Evolutionary conservation across 1,284 basidiomycete genomes (phyloP).

Genomic region (Ceratobasidium sp.): DNA sequence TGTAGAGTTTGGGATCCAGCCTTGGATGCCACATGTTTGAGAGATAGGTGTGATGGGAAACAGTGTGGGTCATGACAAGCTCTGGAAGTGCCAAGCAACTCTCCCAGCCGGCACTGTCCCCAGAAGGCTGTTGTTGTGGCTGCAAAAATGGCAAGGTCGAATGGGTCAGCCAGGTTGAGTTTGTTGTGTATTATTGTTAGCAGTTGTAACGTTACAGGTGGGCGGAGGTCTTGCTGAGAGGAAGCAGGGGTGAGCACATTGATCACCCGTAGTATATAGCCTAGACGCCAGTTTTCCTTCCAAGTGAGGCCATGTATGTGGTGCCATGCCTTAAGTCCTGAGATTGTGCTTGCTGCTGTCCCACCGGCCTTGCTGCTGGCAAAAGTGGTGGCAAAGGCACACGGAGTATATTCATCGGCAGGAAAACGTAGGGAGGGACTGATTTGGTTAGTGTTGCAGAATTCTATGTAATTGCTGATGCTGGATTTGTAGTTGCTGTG

Average conservation of each 20-base stretch:
- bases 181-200: not conserved
- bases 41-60: not conserved
- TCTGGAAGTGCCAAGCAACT: conserved; percentile 10
- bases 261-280: no score
- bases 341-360: no score
- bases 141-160: conserved; percentile 14
- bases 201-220: conserved; percentile 52
- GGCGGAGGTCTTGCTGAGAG: conserved; percentile 42
- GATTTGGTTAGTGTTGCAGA: conserved; percentile 45
- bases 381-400: conserved; percentile 49
- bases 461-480: not conserved
- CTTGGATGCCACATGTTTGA: not conserved
- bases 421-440: conserved; percentile 46
- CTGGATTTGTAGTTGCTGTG: no score
- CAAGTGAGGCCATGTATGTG: no score
- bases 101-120: conserved; percentile 31
- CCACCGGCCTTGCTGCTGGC: conserved; percentile 41
- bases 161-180: conserved; percentile 36
- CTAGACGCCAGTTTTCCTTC: no score
- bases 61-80: not conserved
- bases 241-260: no score
- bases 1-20: not conserved
- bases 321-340: no score
- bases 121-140: conserved; percentile 17
- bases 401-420: conserved; percentile 50